Evolutionary conservation across 306 rosid species (phyloP), one percentile per base, ranked within the genome.

Genomic region (Potentilla sterilis): DNA sequence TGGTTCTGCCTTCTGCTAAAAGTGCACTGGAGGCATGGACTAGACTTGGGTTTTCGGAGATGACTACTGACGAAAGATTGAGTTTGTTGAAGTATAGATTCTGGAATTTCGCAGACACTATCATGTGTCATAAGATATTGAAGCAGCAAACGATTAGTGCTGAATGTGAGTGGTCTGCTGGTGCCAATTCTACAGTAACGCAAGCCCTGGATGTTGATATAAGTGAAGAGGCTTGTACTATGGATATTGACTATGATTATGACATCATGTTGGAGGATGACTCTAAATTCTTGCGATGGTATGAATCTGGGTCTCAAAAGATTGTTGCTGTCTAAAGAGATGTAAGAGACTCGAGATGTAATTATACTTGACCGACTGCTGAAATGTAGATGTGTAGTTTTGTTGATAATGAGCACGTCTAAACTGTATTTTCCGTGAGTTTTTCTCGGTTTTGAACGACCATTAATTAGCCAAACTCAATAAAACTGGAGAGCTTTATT

Each of bases 41-140:
- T 3, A 44, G 42, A 1, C 89, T 93, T 61, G 91, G 86, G 28
- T 90, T 89, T 81, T 57, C 54, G 0, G 67, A 15, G 73, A 88
- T 88, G 89, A 78, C 84, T 0, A 40, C 0, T 4, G 76, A 57
- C 11, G 92, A 84, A 24, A 84, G 71, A 42, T 24, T 18, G 62
- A 44, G 64, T 19, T 48, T 81, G 44, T 15, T 78, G 3, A 77
- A 72, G 1, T 75, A 79, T 22, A 80, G 69, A 42, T 70, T 89
- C 34, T 67, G 85, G 67, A 83, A 79, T 24, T 93, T 93, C 52
- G 80, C 70, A 10, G 90, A 52, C 34, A 82, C 88, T 4, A 58
- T 66, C 41, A 65, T 80, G 87, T 93, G 98, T 78, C 89, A 86
- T 44, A 93, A 90, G 72, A 11, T 58, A 10, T 28, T 87, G 24